Evolutionary conservation across 257 asterid genomes (phyloP).

Genomic region (Ajuga chamaepitys): DNA sequence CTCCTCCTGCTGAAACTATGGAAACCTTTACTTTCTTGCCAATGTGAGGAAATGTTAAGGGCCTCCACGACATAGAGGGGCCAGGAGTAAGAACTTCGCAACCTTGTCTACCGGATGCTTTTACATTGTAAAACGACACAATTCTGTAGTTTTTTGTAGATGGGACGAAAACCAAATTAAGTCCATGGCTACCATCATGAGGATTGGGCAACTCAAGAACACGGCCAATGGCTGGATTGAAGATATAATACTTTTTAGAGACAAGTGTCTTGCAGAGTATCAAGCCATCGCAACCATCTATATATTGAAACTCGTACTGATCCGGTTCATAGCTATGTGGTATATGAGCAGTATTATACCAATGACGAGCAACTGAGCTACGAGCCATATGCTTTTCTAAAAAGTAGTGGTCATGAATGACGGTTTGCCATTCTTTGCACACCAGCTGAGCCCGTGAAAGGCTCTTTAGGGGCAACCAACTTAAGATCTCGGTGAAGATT

Average conservation of each 20-base stretch:
- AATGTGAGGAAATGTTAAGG: background rate
- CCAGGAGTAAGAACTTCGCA: constrained; percentile 22
- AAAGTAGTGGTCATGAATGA: constrained; percentile 2
- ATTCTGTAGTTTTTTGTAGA: background rate
- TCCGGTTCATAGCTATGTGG: too few relatives aligned
- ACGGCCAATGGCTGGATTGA: constrained; percentile 21
- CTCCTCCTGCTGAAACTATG: background rate
- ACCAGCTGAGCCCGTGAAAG: constrained; percentile 8
- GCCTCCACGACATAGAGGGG: constrained; percentile 18
- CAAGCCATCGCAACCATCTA: constrained; percentile 17
- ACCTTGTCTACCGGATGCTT: background rate
- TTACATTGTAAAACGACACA: constrained; percentile 3
- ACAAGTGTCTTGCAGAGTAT: background rate
- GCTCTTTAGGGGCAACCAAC: constrained; percentile 11
- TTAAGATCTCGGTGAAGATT: constrained; percentile 5
- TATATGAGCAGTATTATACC: background rate
- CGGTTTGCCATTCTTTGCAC: constrained; percentile 14
- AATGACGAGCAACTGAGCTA: background rate
- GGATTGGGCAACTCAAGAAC: constrained; percentile 24
- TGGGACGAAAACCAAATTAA: background rate
- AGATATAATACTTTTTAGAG: background rate
- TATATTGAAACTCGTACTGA: background rate
- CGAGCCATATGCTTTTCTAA: constrained; percentile 11
- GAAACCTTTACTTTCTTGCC: background rate
- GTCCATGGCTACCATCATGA: background rate